Evolutionary conservation across 345 rosid genomes (phyloP), one percentile per base, ranked within the genome.

Genomic region (Citrus mangshanensis): DNA sequence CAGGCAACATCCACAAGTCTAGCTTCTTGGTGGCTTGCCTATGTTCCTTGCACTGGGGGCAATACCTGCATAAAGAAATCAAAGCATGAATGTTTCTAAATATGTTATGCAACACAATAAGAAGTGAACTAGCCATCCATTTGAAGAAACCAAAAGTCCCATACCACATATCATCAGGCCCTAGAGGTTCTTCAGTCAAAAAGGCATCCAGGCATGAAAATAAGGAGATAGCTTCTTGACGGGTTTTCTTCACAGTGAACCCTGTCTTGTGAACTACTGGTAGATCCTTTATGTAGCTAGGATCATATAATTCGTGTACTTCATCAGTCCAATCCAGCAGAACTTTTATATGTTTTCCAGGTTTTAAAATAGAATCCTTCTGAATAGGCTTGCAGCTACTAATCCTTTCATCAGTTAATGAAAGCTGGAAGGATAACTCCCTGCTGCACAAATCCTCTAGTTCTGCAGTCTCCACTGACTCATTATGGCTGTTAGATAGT

Each of bases 121-220:
- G 22, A 72, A 24, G 40, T 27, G 19, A 28, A 12, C 63, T n/a
- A 32, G 56, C 74, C 22, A 71, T 67, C 74, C 22, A 71, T 67
- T 70, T 42, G 40, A 51, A 51, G 46, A 5, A 22, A 49, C 68
- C 66, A 49, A 32, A 55, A 60, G 71, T 51, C 62, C 77, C 82
- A 73, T 82, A 94, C 99, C 98, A 95, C 99, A 92, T 95, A 77
- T 93, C 97, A 79, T 95, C 97, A 70, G 97, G 94, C 76, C 97
- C 98, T 0, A 93, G 86, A 46, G 98, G 99, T 78, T 93, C 99
- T 84, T 95, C 99, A 56, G 87, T 91, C 93, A 95, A 80, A 87
- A 91, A 93, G 24, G 95, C 96, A 83, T 93, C 99, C 87, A 95
- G 83, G 80, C 99, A 95, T n/a, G 97, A 92, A 89, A 91, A 95